phyloP scores from a whole-genome alignment of 225 moss, liverwort and hornwort genomes.

The Ulota crispa region DNA sequence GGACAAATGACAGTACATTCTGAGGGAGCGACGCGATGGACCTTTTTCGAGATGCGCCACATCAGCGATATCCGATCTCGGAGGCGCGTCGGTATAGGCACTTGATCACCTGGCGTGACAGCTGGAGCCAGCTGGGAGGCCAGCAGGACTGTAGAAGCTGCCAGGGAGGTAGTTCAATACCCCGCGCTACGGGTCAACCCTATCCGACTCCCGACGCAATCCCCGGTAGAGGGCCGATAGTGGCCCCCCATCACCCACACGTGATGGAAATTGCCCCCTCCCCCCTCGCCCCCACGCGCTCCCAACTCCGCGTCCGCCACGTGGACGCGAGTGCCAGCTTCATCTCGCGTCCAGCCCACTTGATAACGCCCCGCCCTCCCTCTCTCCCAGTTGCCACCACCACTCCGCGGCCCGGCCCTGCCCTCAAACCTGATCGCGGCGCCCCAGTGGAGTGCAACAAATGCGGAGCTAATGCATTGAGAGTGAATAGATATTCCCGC shows the following conservation, averaged over 20 bases:
- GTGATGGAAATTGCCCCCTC: not conserved
- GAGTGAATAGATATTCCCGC: too few relatives aligned
- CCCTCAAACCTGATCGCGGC: too few relatives aligned
- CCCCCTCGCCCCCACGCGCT: conserved; percentile 27
- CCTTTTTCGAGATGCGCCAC: not conserved
- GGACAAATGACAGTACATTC: too few relatives aligned
- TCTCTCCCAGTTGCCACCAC: not conserved
- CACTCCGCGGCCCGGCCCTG: not conserved
- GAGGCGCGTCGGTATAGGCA: not conserved
- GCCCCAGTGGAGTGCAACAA: not conserved
- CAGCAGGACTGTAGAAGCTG: not conserved
- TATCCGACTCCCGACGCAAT: not conserved
- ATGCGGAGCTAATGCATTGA: not conserved
- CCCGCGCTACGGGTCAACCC: not conserved
- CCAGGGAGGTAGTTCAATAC: fast-evolving
- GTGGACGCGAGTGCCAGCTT: not conserved
- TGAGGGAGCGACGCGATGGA: too few relatives aligned
- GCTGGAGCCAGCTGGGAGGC: not conserved
- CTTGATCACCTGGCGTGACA: not conserved
- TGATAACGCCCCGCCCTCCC: not conserved
- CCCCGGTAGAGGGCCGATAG: not conserved
- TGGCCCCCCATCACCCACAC: not conserved
- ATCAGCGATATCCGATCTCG: not conserved
- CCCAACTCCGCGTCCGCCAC: conserved; percentile 13
- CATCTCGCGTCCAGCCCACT: not conserved